Conservation (phyloP, 2,329 filamentous ascomycete genomes). For the Colletotrichum euphorbiae region DNA sequence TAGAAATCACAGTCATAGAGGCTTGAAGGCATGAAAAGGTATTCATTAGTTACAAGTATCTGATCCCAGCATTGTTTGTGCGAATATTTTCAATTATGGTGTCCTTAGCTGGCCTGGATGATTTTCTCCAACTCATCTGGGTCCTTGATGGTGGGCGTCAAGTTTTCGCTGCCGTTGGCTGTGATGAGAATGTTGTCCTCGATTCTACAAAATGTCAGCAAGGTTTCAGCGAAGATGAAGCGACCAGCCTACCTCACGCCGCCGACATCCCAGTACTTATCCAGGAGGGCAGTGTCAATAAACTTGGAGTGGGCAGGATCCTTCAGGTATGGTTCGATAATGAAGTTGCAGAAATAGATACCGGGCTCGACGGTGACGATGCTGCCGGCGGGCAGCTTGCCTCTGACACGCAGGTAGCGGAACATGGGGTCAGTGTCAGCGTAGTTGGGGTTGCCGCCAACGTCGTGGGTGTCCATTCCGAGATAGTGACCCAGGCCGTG, state of each 20-base stretch:
- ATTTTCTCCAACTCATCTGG: slow-evolving; percentile 70
- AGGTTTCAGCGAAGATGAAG: neutral
- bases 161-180: slow-evolving; percentile 74
- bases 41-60: neutral
- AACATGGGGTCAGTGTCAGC: slow-evolving; percentile 86
- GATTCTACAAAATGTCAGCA: slow-evolving; percentile 55
- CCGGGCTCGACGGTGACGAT: slow-evolving; percentile 97
- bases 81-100: neutral
- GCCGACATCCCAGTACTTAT: slow-evolving; percentile 85
- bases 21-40: neutral
- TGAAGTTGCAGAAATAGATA: slow-evolving; percentile 92
- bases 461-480: slow-evolving; percentile 93
- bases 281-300: slow-evolving; percentile 79
- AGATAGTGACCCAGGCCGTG: slow-evolving; percentile 93
- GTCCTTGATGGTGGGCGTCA: slow-evolving; percentile 79
- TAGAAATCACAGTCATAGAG: slow-evolving; percentile 3
- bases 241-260: slow-evolving; percentile 69
- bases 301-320: slow-evolving; percentile 79
- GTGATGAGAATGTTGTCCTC: slow-evolving; percentile 82
- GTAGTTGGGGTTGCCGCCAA: slow-evolving; percentile 81
- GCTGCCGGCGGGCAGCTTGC: slow-evolving; percentile 76
- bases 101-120: slow-evolving; percentile 35
- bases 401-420: slow-evolving; percentile 84
- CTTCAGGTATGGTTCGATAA: slow-evolving; percentile 82
- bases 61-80: neutral